phyloP scores from a whole-genome alignment of 495 filamentous ascomycete genomes.

The Penicillium canariense region DNA sequence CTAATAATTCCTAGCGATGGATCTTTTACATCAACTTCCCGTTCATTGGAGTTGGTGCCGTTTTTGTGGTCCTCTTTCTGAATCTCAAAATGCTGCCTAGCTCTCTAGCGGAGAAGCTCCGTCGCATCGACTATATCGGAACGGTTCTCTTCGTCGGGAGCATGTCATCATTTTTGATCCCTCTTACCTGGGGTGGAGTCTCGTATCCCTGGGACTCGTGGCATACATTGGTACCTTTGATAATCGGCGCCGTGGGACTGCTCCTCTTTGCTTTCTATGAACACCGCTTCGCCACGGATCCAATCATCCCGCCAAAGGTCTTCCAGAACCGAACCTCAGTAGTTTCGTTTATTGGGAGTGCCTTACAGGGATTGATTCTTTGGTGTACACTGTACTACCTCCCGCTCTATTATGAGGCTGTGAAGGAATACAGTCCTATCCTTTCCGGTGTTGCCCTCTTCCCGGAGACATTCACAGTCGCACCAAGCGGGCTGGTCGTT shows the following conservation, averaged over 20 bases:
- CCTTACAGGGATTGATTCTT: constrained; percentile 51
- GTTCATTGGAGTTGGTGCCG: constrained; percentile 46
- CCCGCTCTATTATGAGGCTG: constrained; percentile 52
- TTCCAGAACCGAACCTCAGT: constrained; percentile 49
- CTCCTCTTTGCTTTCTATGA: constrained; percentile 49
- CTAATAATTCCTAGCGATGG: constrained; percentile 33
- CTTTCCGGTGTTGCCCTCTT: constrained; percentile 47
- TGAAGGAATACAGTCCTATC: constrained; percentile 48
- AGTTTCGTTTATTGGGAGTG: constrained; percentile 40
- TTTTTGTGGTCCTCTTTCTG: constrained; percentile 50
- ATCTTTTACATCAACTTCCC: constrained; percentile 59
- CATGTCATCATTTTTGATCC: constrained; percentile 47
- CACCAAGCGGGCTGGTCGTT: constrained; percentile 46
- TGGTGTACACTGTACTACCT: constrained; percentile 50
- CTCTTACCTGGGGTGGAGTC: constrained; percentile 51
- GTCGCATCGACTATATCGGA: constrained; percentile 60
- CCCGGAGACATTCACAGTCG: constrained; percentile 52
- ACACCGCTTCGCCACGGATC: constrained; percentile 38
- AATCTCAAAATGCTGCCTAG: constrained; percentile 42
- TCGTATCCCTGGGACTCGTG: constrained; percentile 48
- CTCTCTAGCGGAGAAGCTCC: constrained; percentile 41
- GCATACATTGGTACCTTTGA: constrained; percentile 56
- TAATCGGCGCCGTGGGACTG: constrained; percentile 52
- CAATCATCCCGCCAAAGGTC: constrained; percentile 48
- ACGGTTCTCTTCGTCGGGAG: constrained; percentile 53